phyloP scores from a whole-genome alignment of 129 eudicot species.

The Flaveria bidentis region DNA sequence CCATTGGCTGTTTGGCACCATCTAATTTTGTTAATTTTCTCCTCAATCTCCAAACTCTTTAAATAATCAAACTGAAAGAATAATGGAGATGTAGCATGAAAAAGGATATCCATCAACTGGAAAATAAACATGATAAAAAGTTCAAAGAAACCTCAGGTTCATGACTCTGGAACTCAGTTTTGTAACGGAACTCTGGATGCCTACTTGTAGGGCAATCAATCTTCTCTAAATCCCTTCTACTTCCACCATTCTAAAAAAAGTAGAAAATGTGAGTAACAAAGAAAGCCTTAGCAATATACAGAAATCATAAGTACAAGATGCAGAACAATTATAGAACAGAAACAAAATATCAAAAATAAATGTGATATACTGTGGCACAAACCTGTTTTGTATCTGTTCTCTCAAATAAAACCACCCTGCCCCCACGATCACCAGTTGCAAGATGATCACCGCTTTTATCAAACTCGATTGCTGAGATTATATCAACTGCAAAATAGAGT shows the following conservation, averaged over 20 bases:
- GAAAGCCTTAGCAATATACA: background rate
- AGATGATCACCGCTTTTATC: slow-evolving; percentile 99
- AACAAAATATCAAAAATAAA: slow-evolving; percentile 4
- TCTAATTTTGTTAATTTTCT: slow-evolving; percentile 95
- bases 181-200: slow-evolving; percentile 98
- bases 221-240: slow-evolving; percentile 79
- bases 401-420: slow-evolving; percentile 96
- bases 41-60: slow-evolving; percentile 99
- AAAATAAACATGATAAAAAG: slow-evolving; percentile 10
- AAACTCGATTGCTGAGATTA: slow-evolving; percentile 96
- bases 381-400: slow-evolving; percentile 93
- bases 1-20: slow-evolving; percentile 99
- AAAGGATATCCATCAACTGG: slow-evolving; percentile 19
- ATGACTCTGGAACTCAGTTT: slow-evolving; percentile 98
- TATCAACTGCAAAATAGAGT: slow-evolving; percentile 62
- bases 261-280: slow-evolving; percentile 20
- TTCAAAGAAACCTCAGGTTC: slow-evolving; percentile 88
- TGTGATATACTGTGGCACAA: slow-evolving; percentile 14
- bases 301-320: slow-evolving; percentile 6
- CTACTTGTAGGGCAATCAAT: slow-evolving; percentile 64
- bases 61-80: slow-evolving; percentile 94
- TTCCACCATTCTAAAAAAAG: slow-evolving; percentile 65
- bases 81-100: slow-evolving; percentile 21
- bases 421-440: slow-evolving; percentile 99
- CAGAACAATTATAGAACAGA: slow-evolving; percentile 8